Base-by-base conservation (phyloP, 148 eudicot genomes). In the Hydrangea macrophylla region DNA sequence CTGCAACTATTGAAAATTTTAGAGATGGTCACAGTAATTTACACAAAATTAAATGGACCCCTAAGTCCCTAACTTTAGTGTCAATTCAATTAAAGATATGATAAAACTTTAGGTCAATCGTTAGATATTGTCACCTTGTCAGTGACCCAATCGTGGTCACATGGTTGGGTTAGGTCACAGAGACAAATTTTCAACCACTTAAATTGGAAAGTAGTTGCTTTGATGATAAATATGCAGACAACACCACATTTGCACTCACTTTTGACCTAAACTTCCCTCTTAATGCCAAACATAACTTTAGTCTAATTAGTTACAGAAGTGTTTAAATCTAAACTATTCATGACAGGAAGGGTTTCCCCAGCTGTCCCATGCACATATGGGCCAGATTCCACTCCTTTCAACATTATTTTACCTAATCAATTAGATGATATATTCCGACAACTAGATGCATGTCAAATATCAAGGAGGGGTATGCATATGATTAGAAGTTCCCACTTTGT, bases 401-500 rank as follows among this genome's bases (percentile, higher is more conserved):
- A 50, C 73, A 68, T 77, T 72, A 71, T 69, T n/a, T 77, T 58
- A 68, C 76, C 62, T 63, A 69, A 17, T 40, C 45, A 48, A 65
- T 65, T 22, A n/a, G 30, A 13, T 58, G 79, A 66, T n/a, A n/a
- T n/a, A n/a, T 76, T 67, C 80, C 72, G 71, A 76, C 71, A 72
- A 65, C 76, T 55, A 72, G 70, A 77, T 63, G 70, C 58, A 78
- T 73, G 64, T 78, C 73, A 48, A 63, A 67, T 60, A 58, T 78
- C 78, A 71, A 78, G 74, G 71, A 48, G 11, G 23, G 5, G 12
- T 0, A 39, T 39, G 22, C 11, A 58, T 36, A 10, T 33, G 24
- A 26, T 3, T 17, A 10, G 9, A 33, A 59, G 40, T 26, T n/a
- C n/a, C n/a, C n/a, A n/a, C n/a, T n/a, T n/a, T n/a, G n/a, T n/a